Percentiles rank a stretch among this genome's conserved stretches.
These are phyloP conservation scores for Leccinum griseonigrum DNA, from an alignment of 1,284 basidiomycete genomes.

Conservation along the genomic window DNA sequence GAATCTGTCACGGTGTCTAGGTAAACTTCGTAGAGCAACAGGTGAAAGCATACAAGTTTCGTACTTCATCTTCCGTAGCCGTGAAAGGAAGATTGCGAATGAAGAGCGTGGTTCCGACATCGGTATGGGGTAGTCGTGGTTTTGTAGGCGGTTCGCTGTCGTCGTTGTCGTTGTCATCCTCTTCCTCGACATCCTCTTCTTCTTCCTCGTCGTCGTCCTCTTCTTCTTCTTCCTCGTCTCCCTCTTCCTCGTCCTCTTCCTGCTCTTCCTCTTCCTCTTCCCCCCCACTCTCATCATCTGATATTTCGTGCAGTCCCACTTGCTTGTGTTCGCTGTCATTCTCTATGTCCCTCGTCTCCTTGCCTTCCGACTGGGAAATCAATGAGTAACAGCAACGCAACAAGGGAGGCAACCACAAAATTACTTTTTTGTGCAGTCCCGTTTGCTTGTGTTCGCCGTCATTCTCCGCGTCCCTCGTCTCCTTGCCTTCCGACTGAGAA, in stretches of 20 bases:
- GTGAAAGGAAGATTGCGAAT: conserved; percentile 93
- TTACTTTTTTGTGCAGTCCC: conserved; percentile 61
- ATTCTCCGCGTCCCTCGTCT: conserved; percentile 31
- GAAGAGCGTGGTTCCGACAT: conserved; percentile 90
- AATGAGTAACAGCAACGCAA: conserved; percentile 3
- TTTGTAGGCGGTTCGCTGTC: conserved; percentile 44
- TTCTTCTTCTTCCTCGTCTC: not conserved
- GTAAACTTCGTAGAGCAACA: not conserved
- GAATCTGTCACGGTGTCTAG: conserved; percentile 48
- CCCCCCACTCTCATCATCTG: conserved; percentile 28
- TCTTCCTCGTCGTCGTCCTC: conserved; percentile 1
- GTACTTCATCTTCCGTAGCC: conserved; percentile 88
- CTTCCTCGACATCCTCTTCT: conserved; percentile 30
- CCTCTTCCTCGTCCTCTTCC: not conserved
- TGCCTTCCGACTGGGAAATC: conserved; percentile 38
- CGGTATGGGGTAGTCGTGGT: conserved; percentile 75
- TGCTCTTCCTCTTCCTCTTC: conserved; percentile 27
- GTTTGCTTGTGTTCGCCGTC: conserved; percentile 71
- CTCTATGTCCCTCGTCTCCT: conserved; percentile 29
- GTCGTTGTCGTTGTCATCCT: conserved; percentile 42
- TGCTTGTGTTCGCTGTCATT: conserved; percentile 32
- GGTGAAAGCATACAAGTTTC: conserved; percentile 59
- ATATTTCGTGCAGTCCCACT: conserved; percentile 44
- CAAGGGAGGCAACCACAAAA: not conserved
- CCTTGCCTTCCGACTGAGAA: conserved; percentile 39